Percentiles rank a stretch among this genome's conserved stretches.
phyloP scores from a whole-genome alignment of 371 early-diverging fungal genomes.

The Rhizopus arrhizus region DNA sequence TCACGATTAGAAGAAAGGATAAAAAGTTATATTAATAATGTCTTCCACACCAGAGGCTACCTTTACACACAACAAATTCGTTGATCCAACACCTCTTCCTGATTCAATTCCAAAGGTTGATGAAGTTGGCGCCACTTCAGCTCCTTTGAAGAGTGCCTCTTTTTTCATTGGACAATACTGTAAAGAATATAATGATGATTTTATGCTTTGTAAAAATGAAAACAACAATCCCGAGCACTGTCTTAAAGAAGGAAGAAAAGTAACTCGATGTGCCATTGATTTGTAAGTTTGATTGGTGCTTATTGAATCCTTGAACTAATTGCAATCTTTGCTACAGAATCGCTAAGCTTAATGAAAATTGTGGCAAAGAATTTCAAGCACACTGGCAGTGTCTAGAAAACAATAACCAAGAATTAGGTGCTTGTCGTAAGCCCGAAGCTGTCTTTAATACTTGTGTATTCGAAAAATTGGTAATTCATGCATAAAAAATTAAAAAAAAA shows the following conservation, averaged over 20 bases:
- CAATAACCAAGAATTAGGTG: constrained; percentile 84
- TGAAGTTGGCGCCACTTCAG: constrained; percentile 90
- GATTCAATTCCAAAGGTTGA: constrained; percentile 71
- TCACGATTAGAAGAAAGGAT: too few relatives aligned
- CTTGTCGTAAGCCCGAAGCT: constrained; percentile 82
- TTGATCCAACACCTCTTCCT: constrained; percentile 80
- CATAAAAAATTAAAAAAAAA: too few relatives aligned
- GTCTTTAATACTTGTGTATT: constrained; percentile 90
- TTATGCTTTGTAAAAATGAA: constrained; percentile 94
- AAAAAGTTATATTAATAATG: constrained; percentile 27
- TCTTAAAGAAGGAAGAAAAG: constrained; percentile 91
- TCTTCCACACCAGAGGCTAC: constrained; percentile 34
- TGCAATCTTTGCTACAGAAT: constrained; percentile 55
- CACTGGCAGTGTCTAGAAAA: constrained; percentile 94
- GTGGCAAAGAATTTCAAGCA: constrained; percentile 82
- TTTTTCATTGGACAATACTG: constrained; percentile 90
- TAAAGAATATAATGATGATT: constrained; percentile 93
- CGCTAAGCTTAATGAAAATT: constrained; percentile 86
- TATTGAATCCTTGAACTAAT: neutral
- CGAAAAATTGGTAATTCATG: constrained; percentile 71
- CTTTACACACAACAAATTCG: constrained; percentile 52
- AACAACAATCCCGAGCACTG: constrained; percentile 89
- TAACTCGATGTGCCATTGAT: constrained; percentile 93
- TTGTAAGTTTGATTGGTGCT: constrained; percentile 56
- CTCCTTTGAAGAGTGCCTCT: constrained; percentile 91